These are phyloP conservation scores for Trypanosoma grayi DNA, from an alignment of 208 protist genomes.

Conservation along the genomic window DNA sequence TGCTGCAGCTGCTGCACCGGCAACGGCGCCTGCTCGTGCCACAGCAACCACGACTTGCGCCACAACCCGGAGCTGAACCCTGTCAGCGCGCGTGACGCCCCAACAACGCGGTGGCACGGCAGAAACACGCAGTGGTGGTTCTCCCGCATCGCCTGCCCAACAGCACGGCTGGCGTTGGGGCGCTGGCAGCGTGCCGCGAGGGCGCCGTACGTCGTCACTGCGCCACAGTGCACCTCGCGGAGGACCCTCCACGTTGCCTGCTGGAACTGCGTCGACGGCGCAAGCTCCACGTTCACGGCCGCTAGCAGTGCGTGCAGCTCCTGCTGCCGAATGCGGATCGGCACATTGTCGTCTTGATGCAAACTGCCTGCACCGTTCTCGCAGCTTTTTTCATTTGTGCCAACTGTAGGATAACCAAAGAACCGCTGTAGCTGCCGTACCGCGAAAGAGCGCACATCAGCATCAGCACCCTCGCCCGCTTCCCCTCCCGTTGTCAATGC, in stretches of 20 bases:
- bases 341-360: background rate
- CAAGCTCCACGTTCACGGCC: constrained; percentile 34
- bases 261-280: constrained; percentile 37
- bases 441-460: constrained; percentile 14
- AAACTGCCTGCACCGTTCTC: background rate
- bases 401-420: constrained; percentile 29
- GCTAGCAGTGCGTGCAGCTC: constrained; percentile 27
- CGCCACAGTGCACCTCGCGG: constrained; percentile 41
- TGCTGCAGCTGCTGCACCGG: constrained; percentile 26
- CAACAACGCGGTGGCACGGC: constrained; percentile 77
- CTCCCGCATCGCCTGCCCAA: constrained; percentile 54
- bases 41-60: constrained; percentile 70
- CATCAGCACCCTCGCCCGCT: background rate
- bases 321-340: background rate
- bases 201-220: constrained; percentile 43
- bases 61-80: constrained; percentile 61
- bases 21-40: constrained; percentile 51
- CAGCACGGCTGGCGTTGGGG: constrained; percentile 31
- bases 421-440: constrained; percentile 30
- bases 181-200: constrained; percentile 33
- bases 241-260: constrained; percentile 44
- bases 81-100: constrained; percentile 35
- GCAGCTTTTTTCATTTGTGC: background rate
- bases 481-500: background rate
- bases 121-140: constrained; percentile 66